Evolutionary conservation across 768 basidiomycete species (phyloP).

Genomic region (Pisolithus marmoratus): DNA sequence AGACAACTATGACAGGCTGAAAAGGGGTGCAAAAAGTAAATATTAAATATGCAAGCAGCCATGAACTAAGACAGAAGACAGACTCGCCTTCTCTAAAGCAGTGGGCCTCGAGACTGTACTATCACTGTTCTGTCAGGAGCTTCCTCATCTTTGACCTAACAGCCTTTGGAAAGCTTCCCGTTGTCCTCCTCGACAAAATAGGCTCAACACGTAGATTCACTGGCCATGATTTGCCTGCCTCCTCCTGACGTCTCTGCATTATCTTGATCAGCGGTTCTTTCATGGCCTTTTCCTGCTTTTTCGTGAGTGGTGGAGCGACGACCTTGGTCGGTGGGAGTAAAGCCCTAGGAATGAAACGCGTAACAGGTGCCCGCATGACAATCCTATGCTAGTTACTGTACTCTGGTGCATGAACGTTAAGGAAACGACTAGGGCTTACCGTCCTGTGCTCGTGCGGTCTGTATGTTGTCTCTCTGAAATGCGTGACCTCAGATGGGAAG

Average conservation of each 20-base stretch:
- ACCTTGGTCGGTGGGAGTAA: slow-evolving; percentile 17
- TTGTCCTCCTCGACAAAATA: slow-evolving; percentile 32
- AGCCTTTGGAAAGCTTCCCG: slow-evolving; percentile 34
- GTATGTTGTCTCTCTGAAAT: not conserved
- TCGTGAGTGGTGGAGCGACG: slow-evolving; percentile 29
- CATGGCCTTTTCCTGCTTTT: slow-evolving; percentile 18
- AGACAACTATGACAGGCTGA: no score
- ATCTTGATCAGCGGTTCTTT: slow-evolving; percentile 36
- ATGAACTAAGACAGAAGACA: not conserved
- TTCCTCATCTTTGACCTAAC: slow-evolving; percentile 35
- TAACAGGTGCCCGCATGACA: slow-evolving; percentile 15
- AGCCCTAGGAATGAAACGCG: slow-evolving; percentile 35
- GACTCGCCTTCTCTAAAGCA: not conserved
- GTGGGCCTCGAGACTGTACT: not conserved
- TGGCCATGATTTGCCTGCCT: slow-evolving; percentile 38
- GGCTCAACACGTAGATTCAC: slow-evolving; percentile 48
- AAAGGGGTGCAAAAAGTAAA: not conserved
- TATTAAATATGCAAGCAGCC: not conserved
- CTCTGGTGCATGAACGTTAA: not conserved
- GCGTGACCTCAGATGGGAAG: not conserved
- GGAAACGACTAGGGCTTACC: not conserved
- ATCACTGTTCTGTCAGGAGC: slow-evolving; percentile 32
- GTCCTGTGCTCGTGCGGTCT: not conserved
- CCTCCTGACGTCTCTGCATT: slow-evolving; percentile 35
- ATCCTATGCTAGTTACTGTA: not conserved